Conservation (phyloP, 139 green algal species). For the Penium margaritaceum region DNA sequence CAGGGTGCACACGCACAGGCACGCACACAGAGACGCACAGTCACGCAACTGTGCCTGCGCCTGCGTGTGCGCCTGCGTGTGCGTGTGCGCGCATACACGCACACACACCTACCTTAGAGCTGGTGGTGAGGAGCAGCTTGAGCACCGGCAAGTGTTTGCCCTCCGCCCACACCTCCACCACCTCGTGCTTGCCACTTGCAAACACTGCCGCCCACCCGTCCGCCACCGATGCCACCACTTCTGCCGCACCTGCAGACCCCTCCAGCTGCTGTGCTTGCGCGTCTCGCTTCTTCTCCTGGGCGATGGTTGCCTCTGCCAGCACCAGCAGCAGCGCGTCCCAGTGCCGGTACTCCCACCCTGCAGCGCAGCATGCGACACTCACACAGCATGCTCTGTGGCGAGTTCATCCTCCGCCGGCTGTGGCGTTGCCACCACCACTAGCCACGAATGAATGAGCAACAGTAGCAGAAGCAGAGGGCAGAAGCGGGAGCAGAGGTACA, state of each 20-base stretch:
- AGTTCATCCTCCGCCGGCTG: constrained; percentile 1
- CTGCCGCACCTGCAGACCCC: not conserved
- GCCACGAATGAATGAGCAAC: not conserved
- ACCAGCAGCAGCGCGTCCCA: constrained; percentile 31
- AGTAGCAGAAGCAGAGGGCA: not conserved
- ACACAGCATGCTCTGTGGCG: not conserved
- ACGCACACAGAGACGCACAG: too few species aligned
- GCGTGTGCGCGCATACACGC: too few species aligned
- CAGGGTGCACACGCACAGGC: too few species aligned
- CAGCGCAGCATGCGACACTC: not conserved
- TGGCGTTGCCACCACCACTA: not conserved
- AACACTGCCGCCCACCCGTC: constrained; percentile 28
- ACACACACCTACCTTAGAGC: constrained; percentile 34
- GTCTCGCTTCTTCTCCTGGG: constrained; percentile 13
- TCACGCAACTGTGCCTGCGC: too few species aligned
- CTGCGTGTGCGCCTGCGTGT: too few species aligned
- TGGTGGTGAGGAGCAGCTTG: constrained; percentile 11
- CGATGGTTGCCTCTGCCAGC: constrained; percentile 5
- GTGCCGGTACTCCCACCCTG: constrained; percentile 40
- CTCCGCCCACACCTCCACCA: constrained; percentile 41
- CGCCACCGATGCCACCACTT: constrained; percentile 3
- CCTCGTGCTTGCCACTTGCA: constrained; percentile 11
- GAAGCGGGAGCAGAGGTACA: not conserved
- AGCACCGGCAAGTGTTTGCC: constrained; percentile 20
- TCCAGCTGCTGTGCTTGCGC: not conserved